Conservation (phyloP, 352 stramenopile genomes). For the Aphanomyces invadans region DNA sequence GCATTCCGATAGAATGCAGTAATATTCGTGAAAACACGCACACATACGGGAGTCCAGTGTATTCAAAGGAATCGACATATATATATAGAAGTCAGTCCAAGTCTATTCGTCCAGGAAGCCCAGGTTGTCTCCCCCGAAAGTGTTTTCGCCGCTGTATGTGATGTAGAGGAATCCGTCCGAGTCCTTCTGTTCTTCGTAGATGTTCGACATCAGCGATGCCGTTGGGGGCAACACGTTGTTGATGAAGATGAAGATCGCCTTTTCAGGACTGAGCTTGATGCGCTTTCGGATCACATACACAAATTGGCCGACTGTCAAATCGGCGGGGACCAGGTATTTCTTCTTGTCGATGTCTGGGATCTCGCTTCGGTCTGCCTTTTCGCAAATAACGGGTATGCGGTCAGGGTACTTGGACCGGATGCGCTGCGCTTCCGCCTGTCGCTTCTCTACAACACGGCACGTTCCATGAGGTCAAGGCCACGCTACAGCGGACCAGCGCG, state of each 20-base stretch:
- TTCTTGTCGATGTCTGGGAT: slow-evolving; percentile 99
- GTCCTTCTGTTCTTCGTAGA: slow-evolving; percentile 99
- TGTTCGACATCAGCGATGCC: slow-evolving; percentile 97
- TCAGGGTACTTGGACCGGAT: slow-evolving; percentile 99
- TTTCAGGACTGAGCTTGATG: slow-evolving; percentile 96
- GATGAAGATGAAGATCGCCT: slow-evolving; percentile 99
- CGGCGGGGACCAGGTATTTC: slow-evolving; percentile 94
- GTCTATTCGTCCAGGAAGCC: background rate
- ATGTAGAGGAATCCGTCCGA: slow-evolving; percentile 99
- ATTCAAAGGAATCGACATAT: too few relatives aligned
- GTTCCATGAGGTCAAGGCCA: too few relatives aligned
- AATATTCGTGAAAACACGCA: too few relatives aligned
- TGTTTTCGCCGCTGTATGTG: slow-evolving; percentile 99
- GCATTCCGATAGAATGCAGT: slow-evolving; percentile 31
- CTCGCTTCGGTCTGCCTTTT: slow-evolving; percentile 95
- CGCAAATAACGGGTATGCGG: slow-evolving; percentile 93
- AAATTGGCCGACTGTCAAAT: slow-evolving; percentile 98
- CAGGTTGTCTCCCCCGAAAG: slow-evolving; percentile 80
- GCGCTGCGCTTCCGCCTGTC: slow-evolving; percentile 95
- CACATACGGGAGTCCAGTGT: too few relatives aligned
- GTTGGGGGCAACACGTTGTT: slow-evolving; percentile 97
- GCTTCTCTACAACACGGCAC: slow-evolving; percentile 94
- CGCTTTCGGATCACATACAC: slow-evolving; percentile 99
- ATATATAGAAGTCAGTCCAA: slow-evolving; percentile 3
- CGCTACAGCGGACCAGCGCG: background rate